These are phyloP conservation scores for Prunus kanzakura DNA, from an alignment of 306 rosid genomes.

Conservation along the genomic window DNA sequence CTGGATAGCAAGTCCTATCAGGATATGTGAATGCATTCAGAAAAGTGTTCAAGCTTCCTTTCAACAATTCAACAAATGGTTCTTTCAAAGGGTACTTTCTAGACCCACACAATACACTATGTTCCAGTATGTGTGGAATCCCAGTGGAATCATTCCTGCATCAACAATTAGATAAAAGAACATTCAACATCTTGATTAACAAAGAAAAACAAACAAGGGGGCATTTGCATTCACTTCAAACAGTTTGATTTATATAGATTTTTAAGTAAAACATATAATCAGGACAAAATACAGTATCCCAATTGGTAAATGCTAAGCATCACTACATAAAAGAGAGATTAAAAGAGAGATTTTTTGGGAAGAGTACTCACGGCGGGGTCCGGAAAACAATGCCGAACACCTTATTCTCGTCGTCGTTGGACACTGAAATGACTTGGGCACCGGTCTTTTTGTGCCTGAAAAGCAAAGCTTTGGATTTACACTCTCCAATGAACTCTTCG, in stretches of 20 bases:
- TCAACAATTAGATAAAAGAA: conserved; percentile 7
- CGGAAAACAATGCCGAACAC: conserved; percentile 94
- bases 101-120: conserved; percentile 93
- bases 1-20: conserved; percentile 95
- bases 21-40: conserved; percentile 97
- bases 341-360: background rate
- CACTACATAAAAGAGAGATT: background rate
- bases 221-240: background rate
- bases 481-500: conserved; percentile 76
- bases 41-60: conserved; percentile 92
- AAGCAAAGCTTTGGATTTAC: conserved; percentile 85
- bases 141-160: conserved; percentile 91
- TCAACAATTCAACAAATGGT: conserved; percentile 88
- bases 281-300: background rate
- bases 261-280: background rate
- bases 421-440: conserved; percentile 83
- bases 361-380: conserved; percentile 79
- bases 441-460: conserved; percentile 79
- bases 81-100: conserved; percentile 92
- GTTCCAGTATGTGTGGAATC: conserved; percentile 96
- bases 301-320: background rate
- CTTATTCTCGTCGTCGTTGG: conserved; percentile 91
- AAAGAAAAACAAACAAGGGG: background rate
- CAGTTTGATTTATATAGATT: background rate
- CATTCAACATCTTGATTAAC: background rate